Conservation (phyloP, 345 rosid genomes). For the Cardamine chenopodiifolia region DNA sequence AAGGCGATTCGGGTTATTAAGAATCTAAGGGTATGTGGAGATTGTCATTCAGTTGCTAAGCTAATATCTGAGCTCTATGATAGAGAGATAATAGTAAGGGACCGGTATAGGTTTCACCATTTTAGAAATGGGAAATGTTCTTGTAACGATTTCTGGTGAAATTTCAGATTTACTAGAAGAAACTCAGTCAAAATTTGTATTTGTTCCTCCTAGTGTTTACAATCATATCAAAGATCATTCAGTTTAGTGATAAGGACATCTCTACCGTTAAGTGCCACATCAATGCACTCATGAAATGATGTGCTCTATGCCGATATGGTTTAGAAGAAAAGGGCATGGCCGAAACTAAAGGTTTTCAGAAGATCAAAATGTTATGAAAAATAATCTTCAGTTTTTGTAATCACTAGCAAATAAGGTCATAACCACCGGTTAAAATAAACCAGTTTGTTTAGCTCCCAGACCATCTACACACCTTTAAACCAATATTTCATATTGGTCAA, state of each 20-base stretch:
- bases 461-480: too few relatives aligned
- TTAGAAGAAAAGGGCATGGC: too few relatives aligned
- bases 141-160: slow-evolving; percentile 72
- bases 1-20: slow-evolving; percentile 61
- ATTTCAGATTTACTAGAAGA: background rate
- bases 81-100: slow-evolving; percentile 62
- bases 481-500: too few relatives aligned
- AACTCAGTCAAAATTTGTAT: background rate
- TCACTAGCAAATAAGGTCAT: too few relatives aligned
- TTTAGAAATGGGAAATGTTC: slow-evolving; percentile 67
- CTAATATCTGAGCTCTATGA: slow-evolving; percentile 58
- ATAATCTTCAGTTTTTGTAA: too few relatives aligned
- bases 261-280: background rate
- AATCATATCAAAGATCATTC: background rate
- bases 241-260: background rate
- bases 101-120: slow-evolving; percentile 68
- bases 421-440: too few relatives aligned
- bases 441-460: too few relatives aligned
- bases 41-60: slow-evolving; percentile 71
- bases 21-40: slow-evolving; percentile 71
- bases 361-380: too few relatives aligned
- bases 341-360: too few relatives aligned
- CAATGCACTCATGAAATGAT: too few relatives aligned
- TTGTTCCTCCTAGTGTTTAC: slow-evolving; percentile 10
- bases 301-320: too few relatives aligned